Base-by-base conservation (phyloP, 2,329 filamentous ascomycete species). In the Aspergillus uvarum region DNA sequence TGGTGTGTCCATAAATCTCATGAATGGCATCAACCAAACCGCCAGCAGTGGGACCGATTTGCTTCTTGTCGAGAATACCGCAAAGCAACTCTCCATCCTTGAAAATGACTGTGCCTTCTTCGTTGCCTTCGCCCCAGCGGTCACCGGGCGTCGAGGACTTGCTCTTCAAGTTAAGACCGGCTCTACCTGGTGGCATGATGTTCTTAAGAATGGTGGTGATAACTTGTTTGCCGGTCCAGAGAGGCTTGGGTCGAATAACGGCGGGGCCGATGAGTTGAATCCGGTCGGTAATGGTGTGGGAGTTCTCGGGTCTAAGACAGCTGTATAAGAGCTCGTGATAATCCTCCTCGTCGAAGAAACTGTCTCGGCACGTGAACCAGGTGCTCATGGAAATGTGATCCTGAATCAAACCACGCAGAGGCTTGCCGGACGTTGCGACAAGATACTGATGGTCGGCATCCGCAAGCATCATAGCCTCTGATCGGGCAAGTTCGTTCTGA, bases 391-490 rank as follows among this genome's bases (percentile, higher is more conserved):
- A 97, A 61, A 99, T 90, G 76, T 99, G 95, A 82, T 99, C 95
- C 77, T 99, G 96, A 77, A 99, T 99, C 54, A 99, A 80, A 85
- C 95, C 95, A 82, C 95, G 85, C 16, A 99, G 82, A 0, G 95
- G 95, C 72, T 96, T 96, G 59, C 95, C 95, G 16, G 92, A 91
- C 3, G 95, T 99, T 21, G 90, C 91, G 35, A 93, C 96, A 38
- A 99, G 85, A 73, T 99, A 99, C 71, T 99, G 95, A 72, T 97
- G 93, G 74, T 99, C 94, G 2, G 95, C 97, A 74, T 98, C 94
- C 42, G 95, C 95, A 69, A 99, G 89, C 67, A 92, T 91, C 67
- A 96, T 84, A 2, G 95, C 95, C 79, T 99, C 95, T 2, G 94
- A 91, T 67, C 95, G 85, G 16, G 95, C 95, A 65, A 98, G 83